Evolutionary conservation across 2,329 filamentous ascomycete genomes (phyloP).

Genomic region (Cadophora sp.): DNA sequence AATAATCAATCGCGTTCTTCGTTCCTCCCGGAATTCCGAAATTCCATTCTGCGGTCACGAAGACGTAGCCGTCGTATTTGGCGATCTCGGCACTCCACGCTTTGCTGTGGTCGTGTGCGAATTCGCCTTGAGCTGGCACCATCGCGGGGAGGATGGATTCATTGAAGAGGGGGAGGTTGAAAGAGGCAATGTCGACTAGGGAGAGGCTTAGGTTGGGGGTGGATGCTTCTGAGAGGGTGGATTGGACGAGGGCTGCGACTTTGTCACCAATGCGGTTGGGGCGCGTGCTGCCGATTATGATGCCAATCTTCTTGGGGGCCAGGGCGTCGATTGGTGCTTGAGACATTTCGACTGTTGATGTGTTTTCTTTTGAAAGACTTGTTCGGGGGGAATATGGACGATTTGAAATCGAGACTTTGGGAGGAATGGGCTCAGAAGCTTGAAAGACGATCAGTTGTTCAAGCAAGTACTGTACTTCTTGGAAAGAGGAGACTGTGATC

Average conservation of each 20-base stretch:
- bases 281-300: slow-evolving; percentile 30
- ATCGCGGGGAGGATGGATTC: slow-evolving; percentile 50
- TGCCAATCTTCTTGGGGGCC: slow-evolving; percentile 27
- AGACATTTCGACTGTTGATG: not conserved
- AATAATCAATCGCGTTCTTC: slow-evolving; percentile 69
- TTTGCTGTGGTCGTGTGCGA: slow-evolving; percentile 49
- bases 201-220: slow-evolving; percentile 36
- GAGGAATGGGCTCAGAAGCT: not conserved
- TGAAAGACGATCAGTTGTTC: no score
- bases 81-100: slow-evolving; percentile 53
- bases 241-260: slow-evolving; percentile 24
- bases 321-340: not conserved
- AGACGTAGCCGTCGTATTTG: slow-evolving; percentile 54
- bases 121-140: slow-evolving; percentile 47
- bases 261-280: slow-evolving; percentile 26
- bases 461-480: no score
- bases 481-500: no score
- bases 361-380: not conserved
- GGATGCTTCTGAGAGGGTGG: slow-evolving; percentile 16
- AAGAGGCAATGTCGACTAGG: slow-evolving; percentile 47
- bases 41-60: slow-evolving; percentile 63
- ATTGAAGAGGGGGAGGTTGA: slow-evolving; percentile 53
- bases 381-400: not conserved
- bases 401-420: not conserved
- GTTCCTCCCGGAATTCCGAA: slow-evolving; percentile 57